Evolutionary conservation across 768 basidiomycete genomes (phyloP), one percentile per base, ranked within the genome.

Genomic region (Lentinula guzmanii): DNA sequence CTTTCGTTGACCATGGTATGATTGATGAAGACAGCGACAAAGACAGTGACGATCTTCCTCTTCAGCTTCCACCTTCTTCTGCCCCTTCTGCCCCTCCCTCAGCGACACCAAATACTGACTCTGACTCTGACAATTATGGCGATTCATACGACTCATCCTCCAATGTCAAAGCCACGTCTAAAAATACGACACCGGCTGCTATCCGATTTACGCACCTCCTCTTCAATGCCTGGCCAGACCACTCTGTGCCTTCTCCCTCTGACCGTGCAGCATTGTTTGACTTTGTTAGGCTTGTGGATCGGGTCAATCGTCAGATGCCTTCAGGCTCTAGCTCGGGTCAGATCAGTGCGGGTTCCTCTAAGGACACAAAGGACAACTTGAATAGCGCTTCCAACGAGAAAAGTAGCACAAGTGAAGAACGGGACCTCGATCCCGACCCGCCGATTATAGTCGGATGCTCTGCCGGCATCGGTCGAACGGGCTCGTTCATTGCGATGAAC

Each of bases 401-500:
- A 18, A 9, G 46, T 48, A 24, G 18, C 18, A 18, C 46, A 7
- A 11, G 18, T 72, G 60, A 66, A 63, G 46, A 48, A 24, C 16
- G 21, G 46, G 46, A 48, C 50, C 33, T 42, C 2, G 61, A 73
- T 18, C 64, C 73, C 13, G 86, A 89, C 64, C 88, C 89, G n/a
- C 91, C 91, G 0, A 81, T 90, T 64, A 82, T 95, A 66, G 81
- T 91, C 34, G 85, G 90, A 63, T 95, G 93, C 69, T 93, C 91
- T 31, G 93, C 94, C 1, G 93, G 93, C 4, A 80, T 95, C 61
- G 93, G 93, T 3, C 82, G 93, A 39, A 93, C 93, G 4, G 93
- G 93, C 16, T 83, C 92, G 5, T 93, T 93, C 73, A 90, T 95
- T 68, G 85, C 90, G 0, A 69, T 93, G 43, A 85, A 85, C 8